Evolutionary conservation across 139 green algal species (phyloP), one percentile per base, ranked within the genome.

Genomic region (Mychonastes homosphaera): DNA sequence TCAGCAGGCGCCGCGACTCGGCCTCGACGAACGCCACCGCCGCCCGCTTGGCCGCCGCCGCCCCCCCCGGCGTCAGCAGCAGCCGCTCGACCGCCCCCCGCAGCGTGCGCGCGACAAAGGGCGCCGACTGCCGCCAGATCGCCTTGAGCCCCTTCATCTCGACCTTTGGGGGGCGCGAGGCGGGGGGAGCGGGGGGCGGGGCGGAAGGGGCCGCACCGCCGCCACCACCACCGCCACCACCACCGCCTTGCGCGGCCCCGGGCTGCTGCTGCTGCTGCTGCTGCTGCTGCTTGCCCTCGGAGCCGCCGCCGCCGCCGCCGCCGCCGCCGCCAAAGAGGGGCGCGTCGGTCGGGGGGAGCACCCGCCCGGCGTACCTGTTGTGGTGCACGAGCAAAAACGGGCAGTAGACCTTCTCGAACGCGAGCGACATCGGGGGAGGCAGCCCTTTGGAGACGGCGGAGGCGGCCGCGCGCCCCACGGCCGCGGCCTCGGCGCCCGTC

Each of bases 311-410:
- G 10, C 12, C 10, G 10, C 12, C 36, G 12, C 10, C 36, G 36
- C 36, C 10, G 36, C 36, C 36, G 13, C 36, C 24, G 41, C 6
- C 19, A 5, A n/a, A 44, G 36, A 13, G 12, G 36, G 12, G 36
- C 13, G 36, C 36, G 36, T 44, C 12, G 12, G 36, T 44, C 10
- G 12, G 36, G 12, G 36, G 12, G 12, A 44, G 10, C 23, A 8
- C 48, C 40, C 32, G 3, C 2, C 59, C 63, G 8, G 54, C 74
- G 21, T 73, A 81, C n/a, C 81, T 66, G 74, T 91, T 91, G 53
- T 90, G 78, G 40, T 92, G 84, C 60, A 91, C 75, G 58, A 91
- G 83, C 72, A 91, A 52, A 62, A 87, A 85, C 2, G 61, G 84
- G 58, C 32, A 36, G 50, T 60, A 53, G 19, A 91, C 78, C 0